These are phyloP conservation scores for Trametes punicea DNA, from an alignment of 768 basidiomycete species.

Conservation along the genomic window DNA sequence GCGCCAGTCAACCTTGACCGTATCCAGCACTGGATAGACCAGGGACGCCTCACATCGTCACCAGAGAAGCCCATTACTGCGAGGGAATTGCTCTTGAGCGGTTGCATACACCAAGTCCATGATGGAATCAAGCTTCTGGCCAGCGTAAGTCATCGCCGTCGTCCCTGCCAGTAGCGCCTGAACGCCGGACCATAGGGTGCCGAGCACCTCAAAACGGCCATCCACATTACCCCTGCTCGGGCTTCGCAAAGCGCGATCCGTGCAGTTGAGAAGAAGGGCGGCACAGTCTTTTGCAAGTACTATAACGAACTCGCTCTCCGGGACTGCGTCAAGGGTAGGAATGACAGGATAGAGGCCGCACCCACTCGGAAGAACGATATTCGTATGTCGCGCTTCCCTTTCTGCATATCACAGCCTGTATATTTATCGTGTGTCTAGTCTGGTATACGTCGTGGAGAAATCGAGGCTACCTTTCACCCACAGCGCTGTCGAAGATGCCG, in stretches of 20 bases:
- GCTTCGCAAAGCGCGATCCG: slow-evolving; percentile 84
- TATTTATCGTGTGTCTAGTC: slow-evolving; percentile 38
- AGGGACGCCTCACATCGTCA: slow-evolving; percentile 74
- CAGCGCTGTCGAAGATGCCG: slow-evolving; percentile 51
- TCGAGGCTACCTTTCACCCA: slow-evolving; percentile 69
- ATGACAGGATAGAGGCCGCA: slow-evolving; percentile 68
- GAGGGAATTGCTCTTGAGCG: slow-evolving; percentile 76
- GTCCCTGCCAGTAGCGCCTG: not conserved
- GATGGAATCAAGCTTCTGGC: slow-evolving; percentile 92
- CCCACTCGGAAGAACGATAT: slow-evolving; percentile 65
- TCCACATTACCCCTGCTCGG: slow-evolving; percentile 80
- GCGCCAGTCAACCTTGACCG: slow-evolving; percentile 85
- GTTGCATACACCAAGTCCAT: slow-evolving; percentile 83
- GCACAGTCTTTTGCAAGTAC: slow-evolving; percentile 84
- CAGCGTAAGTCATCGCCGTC: slow-evolving; percentile 43
- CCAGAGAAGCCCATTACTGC: slow-evolving; percentile 86
- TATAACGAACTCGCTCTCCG: slow-evolving; percentile 85
- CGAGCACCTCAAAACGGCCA: slow-evolving; percentile 58
- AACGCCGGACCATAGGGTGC: slow-evolving; percentile 47
- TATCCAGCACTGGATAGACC: slow-evolving; percentile 88
- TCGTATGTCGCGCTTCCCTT: slow-evolving; percentile 19
- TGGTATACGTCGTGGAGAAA: slow-evolving; percentile 77
- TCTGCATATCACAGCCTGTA: not conserved
- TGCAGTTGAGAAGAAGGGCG: slow-evolving; percentile 79
- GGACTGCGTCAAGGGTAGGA: slow-evolving; percentile 70